Conservation (phyloP, 306 rosid genomes). For the Delonix regia region DNA sequence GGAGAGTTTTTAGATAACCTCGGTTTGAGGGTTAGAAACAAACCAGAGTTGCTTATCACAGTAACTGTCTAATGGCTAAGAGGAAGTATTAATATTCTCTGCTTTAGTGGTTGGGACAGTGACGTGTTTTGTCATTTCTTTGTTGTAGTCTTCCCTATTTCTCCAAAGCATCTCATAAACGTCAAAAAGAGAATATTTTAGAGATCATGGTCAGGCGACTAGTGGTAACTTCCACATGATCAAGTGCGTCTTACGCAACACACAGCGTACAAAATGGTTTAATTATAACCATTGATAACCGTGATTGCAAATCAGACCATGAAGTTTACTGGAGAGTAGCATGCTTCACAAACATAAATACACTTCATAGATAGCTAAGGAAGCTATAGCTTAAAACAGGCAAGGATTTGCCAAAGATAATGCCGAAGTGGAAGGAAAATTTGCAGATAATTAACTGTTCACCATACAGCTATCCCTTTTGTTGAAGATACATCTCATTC, state of each 20-base stretch:
- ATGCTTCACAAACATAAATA: neutral
- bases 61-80: neutral
- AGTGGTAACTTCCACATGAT: neutral
- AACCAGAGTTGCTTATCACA: neutral
- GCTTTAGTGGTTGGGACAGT: neutral
- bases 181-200: neutral
- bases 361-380: neutral
- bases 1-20: too few species aligned
- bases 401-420: neutral
- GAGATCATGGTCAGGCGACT: neutral
- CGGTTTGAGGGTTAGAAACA: too few species aligned
- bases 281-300: neutral
- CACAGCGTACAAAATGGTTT: neutral
- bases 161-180: neutral
- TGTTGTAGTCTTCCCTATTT: too few species aligned
- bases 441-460: too few species aligned
- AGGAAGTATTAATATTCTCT: neutral
- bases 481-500: neutral
- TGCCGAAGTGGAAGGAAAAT: neutral
- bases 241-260: neutral
- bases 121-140: neutral
- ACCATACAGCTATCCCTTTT: too few species aligned
- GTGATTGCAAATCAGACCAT: neutral
- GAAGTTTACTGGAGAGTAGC: neutral
- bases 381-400: neutral